Evolutionary conservation across 2,329 filamentous ascomycete species (phyloP), one percentile per base, ranked within the genome.

Genomic region (Calonectria hongkongensis): DNA sequence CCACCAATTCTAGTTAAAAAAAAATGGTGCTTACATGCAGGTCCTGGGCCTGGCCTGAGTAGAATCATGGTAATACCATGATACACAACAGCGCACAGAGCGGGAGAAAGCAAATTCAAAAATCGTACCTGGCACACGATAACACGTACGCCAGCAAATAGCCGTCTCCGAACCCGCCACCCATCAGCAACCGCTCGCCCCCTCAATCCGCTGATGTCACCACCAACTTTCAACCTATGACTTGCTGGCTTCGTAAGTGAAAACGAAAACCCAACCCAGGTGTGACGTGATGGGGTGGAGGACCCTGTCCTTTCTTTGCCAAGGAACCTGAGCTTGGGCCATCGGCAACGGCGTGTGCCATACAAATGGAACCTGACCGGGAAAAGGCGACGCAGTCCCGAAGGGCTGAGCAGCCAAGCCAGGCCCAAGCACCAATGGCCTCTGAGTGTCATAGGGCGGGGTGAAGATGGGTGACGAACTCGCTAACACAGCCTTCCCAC

Each of bases 401-500:
- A 64, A 71, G 56, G 64, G 69, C 69, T 71, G 69, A 71, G 69
- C 56, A 68, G 10, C 54, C 54, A 50, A 56, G 39, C 41, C 10
- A 36, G 58, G 25, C n/a, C 21, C 25, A 45, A 54, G 54, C 56
- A 39, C 69, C 54, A 63, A 66, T 66, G 28, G 28, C 25, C 54
- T 21, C 28, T 36, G 43, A 43, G 39, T 48, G 30, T 39, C 41
- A 45, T 47, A 56, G 25, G 67, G 27, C 33, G 54, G 33, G 43
- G 47, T 12, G 56, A 30, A 10, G 30, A 51, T 67, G 63, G 41
- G 63, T 48, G 56, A 71, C 47, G 56, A 68, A 71, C 73, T 70
- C n/a, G 33, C 54, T 60, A 50, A 73, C 63, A 68, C 76, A 74
- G 75, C 76, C 76, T 63, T 25, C 43, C 64, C 54, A 69, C 68